Evolutionary conservation across 1,284 basidiomycete genomes (phyloP).

Genomic region (Lentinus polychrous): DNA sequence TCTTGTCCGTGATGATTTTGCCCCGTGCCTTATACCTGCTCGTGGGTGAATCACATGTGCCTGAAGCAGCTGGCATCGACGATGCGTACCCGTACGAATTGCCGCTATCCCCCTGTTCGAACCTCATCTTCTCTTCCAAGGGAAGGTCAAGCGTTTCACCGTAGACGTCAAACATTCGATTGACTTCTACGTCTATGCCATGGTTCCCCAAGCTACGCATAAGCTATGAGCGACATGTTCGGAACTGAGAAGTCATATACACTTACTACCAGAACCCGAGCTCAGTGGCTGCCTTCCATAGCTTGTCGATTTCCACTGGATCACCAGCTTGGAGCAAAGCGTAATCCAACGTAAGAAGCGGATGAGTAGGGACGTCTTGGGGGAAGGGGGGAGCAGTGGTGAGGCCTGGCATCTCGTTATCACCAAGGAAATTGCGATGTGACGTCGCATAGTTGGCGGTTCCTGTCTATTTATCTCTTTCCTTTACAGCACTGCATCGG

Average conservation of each 20-base stretch:
- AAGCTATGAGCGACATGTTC: conserved; percentile 4
- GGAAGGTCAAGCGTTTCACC: conserved; percentile 51
- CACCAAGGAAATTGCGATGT: no score
- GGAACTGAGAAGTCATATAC: not conserved
- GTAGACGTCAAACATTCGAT: conserved; percentile 56
- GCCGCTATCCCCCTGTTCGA: conserved; percentile 59
- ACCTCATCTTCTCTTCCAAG: conserved; percentile 55
- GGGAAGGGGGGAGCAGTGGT: conserved; percentile 29
- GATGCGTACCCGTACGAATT: conserved; percentile 48
- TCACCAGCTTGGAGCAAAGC: conserved; percentile 25
- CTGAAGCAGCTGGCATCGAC: no score
- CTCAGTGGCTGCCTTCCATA: conserved; percentile 30
- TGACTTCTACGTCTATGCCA: conserved; percentile 44
- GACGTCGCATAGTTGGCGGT: no score
- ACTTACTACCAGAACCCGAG: conserved; percentile 37
- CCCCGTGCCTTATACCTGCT: conserved; percentile 60
- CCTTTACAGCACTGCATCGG: no score
- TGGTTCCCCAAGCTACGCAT: conserved; percentile 52
- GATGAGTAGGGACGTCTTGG: conserved; percentile 29
- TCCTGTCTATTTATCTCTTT: no score
- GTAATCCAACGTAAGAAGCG: conserved; percentile 34
- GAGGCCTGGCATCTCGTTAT: conserved; percentile 22
- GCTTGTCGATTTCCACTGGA: conserved; percentile 24
- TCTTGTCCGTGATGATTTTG: conserved; percentile 55
- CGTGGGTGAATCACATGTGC: not conserved